phyloP scores from a whole-genome alignment of 2,329 filamentous ascomycete species.

The Gyromitra esculenta region DNA sequence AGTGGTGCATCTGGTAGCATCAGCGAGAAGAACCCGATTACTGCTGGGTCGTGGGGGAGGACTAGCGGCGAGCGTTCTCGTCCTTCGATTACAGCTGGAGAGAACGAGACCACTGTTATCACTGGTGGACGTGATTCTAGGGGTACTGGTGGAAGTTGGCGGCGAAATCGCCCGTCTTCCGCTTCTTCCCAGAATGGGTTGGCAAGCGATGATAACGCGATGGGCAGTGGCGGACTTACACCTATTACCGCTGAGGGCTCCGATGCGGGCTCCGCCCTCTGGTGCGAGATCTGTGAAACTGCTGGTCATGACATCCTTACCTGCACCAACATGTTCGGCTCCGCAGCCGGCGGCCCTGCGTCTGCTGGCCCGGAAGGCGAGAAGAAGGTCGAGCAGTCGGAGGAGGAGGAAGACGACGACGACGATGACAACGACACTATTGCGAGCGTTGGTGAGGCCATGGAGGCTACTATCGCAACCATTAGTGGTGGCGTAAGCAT shows the following conservation, averaged over 20 bases:
- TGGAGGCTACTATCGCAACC: slow-evolving; percentile 37
- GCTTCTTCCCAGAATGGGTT: slow-evolving; percentile 33
- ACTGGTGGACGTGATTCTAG: slow-evolving; percentile 46
- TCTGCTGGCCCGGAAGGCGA: slow-evolving; percentile 53
- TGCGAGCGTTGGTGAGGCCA: slow-evolving; percentile 31
- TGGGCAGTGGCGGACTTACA: slow-evolving; percentile 45
- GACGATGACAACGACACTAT: slow-evolving; percentile 42
- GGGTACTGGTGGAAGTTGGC: slow-evolving; percentile 44
- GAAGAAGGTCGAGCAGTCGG: slow-evolving; percentile 38
- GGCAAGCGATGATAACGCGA: slow-evolving; percentile 12
- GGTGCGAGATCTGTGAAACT: slow-evolving; percentile 96
- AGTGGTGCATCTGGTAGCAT: slow-evolving; percentile 59
- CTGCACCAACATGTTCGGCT: slow-evolving; percentile 86
- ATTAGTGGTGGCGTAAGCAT: slow-evolving; percentile 49
- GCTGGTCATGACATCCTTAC: slow-evolving; percentile 92
- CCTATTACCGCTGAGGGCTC: slow-evolving; percentile 63
- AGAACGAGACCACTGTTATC: slow-evolving; percentile 26
- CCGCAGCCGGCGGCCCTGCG: slow-evolving; percentile 52
- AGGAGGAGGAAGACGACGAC: slow-evolving; percentile 24
- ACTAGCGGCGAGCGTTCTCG: slow-evolving; percentile 35
- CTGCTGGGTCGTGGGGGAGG: slow-evolving; percentile 32
- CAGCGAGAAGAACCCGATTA: slow-evolving; percentile 41
- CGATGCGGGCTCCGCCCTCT: slow-evolving; percentile 77
- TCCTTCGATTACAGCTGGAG: slow-evolving; percentile 19
- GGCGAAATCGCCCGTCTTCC: slow-evolving; percentile 33